Evolutionary conservation across 352 stramenopile genomes (phyloP).

Genomic region (Phytophthora pinifolia): DNA sequence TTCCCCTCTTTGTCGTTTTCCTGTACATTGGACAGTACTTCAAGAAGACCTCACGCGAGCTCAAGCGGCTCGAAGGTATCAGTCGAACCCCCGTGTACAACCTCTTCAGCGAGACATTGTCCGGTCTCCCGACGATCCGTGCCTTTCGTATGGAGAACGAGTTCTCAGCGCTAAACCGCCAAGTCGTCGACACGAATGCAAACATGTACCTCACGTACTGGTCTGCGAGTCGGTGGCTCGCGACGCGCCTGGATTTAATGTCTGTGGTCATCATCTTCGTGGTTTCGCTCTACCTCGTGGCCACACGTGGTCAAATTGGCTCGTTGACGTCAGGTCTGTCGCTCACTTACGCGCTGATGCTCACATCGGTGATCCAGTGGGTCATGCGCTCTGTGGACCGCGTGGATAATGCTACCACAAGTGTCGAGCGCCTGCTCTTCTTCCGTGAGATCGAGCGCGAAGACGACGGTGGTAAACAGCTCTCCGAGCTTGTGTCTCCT

Average conservation of each 20-base stretch:
- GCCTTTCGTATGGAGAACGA: conserved; percentile 47
- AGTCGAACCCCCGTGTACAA: conserved; percentile 88
- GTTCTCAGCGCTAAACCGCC: conserved; percentile 36
- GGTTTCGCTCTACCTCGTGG: conserved; percentile 88
- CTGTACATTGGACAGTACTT: conserved; percentile 78
- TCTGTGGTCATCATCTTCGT: conserved; percentile 85
- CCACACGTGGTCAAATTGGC: conserved; percentile 33
- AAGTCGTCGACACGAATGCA: conserved; percentile 38
- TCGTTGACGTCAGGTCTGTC: conserved; percentile 29
- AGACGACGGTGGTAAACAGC: conserved; percentile 20
- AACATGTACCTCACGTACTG: conserved; percentile 45
- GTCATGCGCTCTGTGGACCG: conserved; percentile 29
- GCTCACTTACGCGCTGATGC: conserved; percentile 38
- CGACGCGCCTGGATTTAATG: conserved; percentile 85
- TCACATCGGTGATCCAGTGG: conserved; percentile 48
- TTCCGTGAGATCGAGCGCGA: conserved; percentile 38
- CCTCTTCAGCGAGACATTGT: conserved; percentile 91
- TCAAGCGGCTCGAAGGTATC: conserved; percentile 94
- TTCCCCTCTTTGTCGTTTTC: conserved; percentile 56
- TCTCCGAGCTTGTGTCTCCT: conserved; percentile 1
- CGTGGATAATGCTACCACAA: conserved; percentile 49
- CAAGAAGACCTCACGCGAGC: conserved; percentile 70
- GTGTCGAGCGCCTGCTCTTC: conserved; percentile 34
- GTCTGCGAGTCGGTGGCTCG: conserved; percentile 88
- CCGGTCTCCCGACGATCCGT: conserved; percentile 91